Conservation (phyloP, 768 basidiomycete genomes). For the Suillus cothurnatus region DNA sequence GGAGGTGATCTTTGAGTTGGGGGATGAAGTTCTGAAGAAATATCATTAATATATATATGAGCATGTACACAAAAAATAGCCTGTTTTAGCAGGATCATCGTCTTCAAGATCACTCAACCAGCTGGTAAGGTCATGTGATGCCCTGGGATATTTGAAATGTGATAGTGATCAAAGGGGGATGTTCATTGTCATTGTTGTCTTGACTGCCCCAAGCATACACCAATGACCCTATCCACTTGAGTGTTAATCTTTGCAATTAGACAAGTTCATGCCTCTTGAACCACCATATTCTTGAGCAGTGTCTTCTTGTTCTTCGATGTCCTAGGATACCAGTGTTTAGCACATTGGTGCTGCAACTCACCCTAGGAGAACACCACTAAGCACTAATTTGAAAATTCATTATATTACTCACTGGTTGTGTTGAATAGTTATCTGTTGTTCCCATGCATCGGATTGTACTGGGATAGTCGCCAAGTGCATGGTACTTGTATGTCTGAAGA, state of each 20-base stretch:
- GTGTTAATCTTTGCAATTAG: too few species aligned
- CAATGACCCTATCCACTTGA: too few species aligned
- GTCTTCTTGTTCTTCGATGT: neutral
- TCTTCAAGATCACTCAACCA: too few species aligned
- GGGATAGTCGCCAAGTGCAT: constrained; percentile 36
- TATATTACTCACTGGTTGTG: constrained; percentile 28
- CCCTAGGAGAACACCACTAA: constrained; percentile 5
- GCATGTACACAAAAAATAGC: too few species aligned
- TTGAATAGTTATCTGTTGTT: constrained; percentile 32
- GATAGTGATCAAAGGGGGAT: too few species aligned
- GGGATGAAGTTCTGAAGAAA: constrained; percentile 40
- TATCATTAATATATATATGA: too few species aligned
- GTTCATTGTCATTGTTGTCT: too few species aligned
- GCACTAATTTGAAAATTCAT: neutral
- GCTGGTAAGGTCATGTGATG: too few species aligned
- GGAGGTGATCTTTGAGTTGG: constrained; percentile 13
- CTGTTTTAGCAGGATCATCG: constrained; percentile 19
- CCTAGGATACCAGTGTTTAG: constrained; percentile 5
- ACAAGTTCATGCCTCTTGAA: too few species aligned
- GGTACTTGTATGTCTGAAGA: constrained; percentile 34
- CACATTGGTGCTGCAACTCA: constrained; percentile 11
- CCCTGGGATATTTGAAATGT: too few species aligned
- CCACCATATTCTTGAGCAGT: too few species aligned
- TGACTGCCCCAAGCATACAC: too few species aligned
- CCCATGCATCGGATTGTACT: neutral